Conservation (phyloP, 2,329 filamentous ascomycete genomes). For the Seiridium cupressi region DNA sequence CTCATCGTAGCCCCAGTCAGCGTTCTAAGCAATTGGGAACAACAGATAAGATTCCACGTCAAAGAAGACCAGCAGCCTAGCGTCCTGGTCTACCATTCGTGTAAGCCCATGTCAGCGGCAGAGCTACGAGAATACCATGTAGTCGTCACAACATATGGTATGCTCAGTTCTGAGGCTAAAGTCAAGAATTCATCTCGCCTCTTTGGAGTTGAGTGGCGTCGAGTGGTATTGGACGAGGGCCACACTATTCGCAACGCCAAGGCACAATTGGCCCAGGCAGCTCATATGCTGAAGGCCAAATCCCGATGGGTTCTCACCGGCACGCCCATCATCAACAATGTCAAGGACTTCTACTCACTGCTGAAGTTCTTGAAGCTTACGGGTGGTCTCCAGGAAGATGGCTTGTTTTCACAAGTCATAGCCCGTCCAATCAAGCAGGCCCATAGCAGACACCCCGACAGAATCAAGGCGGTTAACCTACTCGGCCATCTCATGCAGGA, state of each 20-base stretch:
- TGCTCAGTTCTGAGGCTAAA: constrained; percentile 65
- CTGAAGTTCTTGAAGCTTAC: constrained; percentile 74
- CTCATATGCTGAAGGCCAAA: constrained; percentile 62
- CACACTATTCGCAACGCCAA: constrained; percentile 78
- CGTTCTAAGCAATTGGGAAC: constrained; percentile 89
- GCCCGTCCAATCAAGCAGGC: constrained; percentile 50
- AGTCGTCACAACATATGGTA: constrained; percentile 83
- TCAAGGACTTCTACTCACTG: constrained; percentile 79
- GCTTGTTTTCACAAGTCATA: constrained; percentile 72
- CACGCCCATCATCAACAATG: constrained; percentile 79
- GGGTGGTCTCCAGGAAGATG: constrained; percentile 70
- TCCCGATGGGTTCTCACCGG: constrained; percentile 80
- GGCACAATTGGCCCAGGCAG: constrained; percentile 70
- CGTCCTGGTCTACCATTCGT: constrained; percentile 73
- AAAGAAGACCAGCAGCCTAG: constrained; percentile 59
- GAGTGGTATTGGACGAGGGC: constrained; percentile 80
- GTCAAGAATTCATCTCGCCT: constrained; percentile 40
- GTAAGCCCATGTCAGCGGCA: constrained; percentile 44
- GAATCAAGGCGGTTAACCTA: constrained; percentile 48
- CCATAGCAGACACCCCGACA: constrained; percentile 6
- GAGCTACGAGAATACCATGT: constrained; percentile 69
- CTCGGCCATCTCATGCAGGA: constrained; percentile 79
- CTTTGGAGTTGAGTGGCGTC: constrained; percentile 64
- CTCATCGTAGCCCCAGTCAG: constrained; percentile 80
- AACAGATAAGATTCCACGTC: constrained; percentile 74